Base-by-base conservation (phyloP, 306 rosid genomes). In the Prunus mume region DNA sequence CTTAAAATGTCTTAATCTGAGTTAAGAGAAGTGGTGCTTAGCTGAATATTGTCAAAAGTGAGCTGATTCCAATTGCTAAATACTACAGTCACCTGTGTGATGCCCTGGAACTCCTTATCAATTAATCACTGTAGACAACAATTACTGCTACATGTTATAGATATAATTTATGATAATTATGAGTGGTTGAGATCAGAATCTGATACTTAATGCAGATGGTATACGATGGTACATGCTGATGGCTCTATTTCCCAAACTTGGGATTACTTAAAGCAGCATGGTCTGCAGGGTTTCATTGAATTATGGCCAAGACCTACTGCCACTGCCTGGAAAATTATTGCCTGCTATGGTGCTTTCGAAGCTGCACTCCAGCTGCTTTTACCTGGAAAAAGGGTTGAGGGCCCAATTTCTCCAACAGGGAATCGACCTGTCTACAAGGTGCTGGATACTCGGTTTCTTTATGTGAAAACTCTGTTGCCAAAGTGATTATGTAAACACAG, bases 391-490 rank as follows among this genome's bases (percentile, higher is more conserved):
- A 90, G 78, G 34, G 93, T 95, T 3, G 85, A 89, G 64, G 98
- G 98, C 27, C 98, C 98, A 3, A 58, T 95, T 65, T 92, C 98
- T 67, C 97, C 98, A 0, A n/a, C 88, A 6, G 97, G 97, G 34
- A 87, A 95, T 18, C 87, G 71, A 13, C 98, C 98, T 83, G 85
- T 95, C 7, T 92, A 95, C 87, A 95, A 95, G 98, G 98, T 93
- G 30, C 25, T 71, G 19, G 74, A 50, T 27, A 41, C 62, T 69
- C 15, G 2, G 25, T 69, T 24, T 50, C 14, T 80, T n/a, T 47
- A 9, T 22, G 47, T 14, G 13, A 25, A 15, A 51, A 25, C 5
- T 22, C 9, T 41, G 54, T 8, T 55, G 69, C 24, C n/a, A 28
- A 25, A 19, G 27, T 72, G 19, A n/a, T 69, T 18, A 57, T 25